phyloP scores from a whole-genome alignment of 202 grass and related monocot genomes.

The Sporobolus alterniflorus region DNA sequence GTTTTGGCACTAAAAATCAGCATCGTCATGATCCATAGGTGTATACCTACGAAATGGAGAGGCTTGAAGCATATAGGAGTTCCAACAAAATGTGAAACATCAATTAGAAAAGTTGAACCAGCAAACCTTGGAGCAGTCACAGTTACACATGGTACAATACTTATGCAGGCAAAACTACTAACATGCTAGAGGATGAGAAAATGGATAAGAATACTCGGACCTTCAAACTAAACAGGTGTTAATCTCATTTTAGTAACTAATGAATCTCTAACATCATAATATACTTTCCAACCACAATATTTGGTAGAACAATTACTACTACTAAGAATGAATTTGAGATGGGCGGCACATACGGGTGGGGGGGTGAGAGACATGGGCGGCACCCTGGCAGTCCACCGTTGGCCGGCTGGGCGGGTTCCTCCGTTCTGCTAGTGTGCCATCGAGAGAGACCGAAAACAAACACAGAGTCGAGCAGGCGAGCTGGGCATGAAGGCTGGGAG shows the following conservation, averaged over 20 bases:
- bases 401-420: too few relatives aligned
- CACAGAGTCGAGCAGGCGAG: too few relatives aligned
- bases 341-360: too few relatives aligned
- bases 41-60: constrained; percentile 54
- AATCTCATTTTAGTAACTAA: constrained; percentile 22
- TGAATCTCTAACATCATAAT: constrained; percentile 40
- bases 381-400: too few relatives aligned
- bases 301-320: constrained; percentile 49
- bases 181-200: background rate
- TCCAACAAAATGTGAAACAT: background rate
- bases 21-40: constrained; percentile 99
- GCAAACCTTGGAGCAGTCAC: background rate
- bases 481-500: too few relatives aligned
- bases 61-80: constrained; percentile 26
- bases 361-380: too few relatives aligned
- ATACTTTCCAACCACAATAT: constrained; percentile 45
- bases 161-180: constrained; percentile 8
- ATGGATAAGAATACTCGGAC: background rate
- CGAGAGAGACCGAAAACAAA: too few relatives aligned
- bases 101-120: background rate
- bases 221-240: constrained; percentile 23
- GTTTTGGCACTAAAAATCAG: constrained; percentile 84
- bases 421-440: too few relatives aligned
- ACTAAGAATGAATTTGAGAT: constrained; percentile 65
- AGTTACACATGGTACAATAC: constrained; percentile 1